phyloP scores from a whole-genome alignment of 1,284 basidiomycete genomes.

The Ustilago bromivora region DNA sequence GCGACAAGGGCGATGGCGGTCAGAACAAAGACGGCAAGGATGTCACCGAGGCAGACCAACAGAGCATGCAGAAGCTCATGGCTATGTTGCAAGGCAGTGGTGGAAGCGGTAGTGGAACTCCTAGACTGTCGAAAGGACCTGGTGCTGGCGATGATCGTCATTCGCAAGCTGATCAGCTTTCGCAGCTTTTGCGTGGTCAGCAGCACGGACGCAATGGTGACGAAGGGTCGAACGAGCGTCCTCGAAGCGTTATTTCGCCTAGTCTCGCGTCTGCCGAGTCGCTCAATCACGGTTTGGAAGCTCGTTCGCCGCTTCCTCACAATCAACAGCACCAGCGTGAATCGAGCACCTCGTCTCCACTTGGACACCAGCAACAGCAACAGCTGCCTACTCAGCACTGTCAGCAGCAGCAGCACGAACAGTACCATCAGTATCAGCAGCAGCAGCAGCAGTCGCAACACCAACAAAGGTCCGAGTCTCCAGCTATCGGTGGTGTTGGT shows the following conservation, averaged over 20 bases:
- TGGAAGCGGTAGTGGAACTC: conserved; percentile 23
- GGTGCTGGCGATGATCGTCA: conserved; percentile 5
- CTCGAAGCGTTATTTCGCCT: conserved; percentile 40
- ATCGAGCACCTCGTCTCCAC: conserved; percentile 29
- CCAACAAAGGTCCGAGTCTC: conserved; percentile 42
- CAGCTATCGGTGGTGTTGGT: conserved; percentile 23
- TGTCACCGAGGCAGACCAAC: conserved; percentile 60
- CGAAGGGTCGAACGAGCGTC: conserved; percentile 20
- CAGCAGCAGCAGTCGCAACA: conserved; percentile 34
- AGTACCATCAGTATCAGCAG: conserved; percentile 17
- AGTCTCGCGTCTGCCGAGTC: conserved; percentile 28
- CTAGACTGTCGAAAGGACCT: conserved; percentile 16
- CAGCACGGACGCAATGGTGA: conserved; percentile 30
- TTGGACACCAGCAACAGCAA: conserved; percentile 23
- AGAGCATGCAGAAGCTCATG: conserved; percentile 69
- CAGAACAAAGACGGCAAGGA: conserved; percentile 41
- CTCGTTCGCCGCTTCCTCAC: conserved; percentile 42
- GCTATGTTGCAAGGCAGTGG: conserved; percentile 61
- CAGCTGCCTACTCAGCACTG: conserved; percentile 16
- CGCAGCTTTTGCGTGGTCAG: conserved; percentile 34
- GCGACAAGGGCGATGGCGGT: conserved; percentile 27
- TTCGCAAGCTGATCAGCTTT: conserved; percentile 26
- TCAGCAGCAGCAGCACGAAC: conserved; percentile 29
- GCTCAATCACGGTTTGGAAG: conserved; percentile 21
- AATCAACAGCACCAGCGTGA: conserved; percentile 48